Evolutionary conservation across 352 stramenopile genomes (phyloP).

Genomic region (Halophytophthora polymorphica): DNA sequence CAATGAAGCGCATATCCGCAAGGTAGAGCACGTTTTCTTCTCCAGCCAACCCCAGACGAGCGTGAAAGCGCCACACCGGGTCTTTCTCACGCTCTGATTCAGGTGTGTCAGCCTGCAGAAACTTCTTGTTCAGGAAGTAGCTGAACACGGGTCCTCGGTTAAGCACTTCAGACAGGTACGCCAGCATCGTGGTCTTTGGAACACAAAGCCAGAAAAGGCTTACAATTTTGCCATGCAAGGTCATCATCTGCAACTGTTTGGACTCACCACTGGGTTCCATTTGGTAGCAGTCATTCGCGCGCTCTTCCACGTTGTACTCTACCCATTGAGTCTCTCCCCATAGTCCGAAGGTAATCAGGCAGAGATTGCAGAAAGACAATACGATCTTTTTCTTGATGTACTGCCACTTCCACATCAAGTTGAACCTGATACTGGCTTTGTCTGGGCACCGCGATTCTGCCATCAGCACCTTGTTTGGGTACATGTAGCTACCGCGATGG

Average conservation of each 20-base stretch:
- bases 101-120: constrained; percentile 53
- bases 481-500: constrained; percentile 37
- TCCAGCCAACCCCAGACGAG: constrained; percentile 22
- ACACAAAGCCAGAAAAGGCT: constrained; percentile 64
- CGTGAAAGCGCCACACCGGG: constrained; percentile 46
- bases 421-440: constrained; percentile 38
- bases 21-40: constrained; percentile 56
- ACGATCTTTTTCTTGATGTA: constrained; percentile 62
- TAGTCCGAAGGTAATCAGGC: constrained; percentile 39
- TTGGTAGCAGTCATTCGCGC: constrained; percentile 49
- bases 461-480: constrained; percentile 24
- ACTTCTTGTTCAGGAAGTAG: constrained; percentile 62
- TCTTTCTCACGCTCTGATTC: constrained; percentile 52
- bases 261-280: constrained; percentile 55
- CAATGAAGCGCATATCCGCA: constrained; percentile 45
- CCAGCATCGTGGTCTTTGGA: constrained; percentile 38
- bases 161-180: constrained; percentile 51
- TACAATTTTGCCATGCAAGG: constrained; percentile 58
- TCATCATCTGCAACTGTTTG: constrained; percentile 75
- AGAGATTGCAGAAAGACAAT: constrained; percentile 46
- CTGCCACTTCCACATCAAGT: constrained; percentile 50
- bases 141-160: constrained; percentile 55
- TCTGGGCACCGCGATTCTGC: too few relatives aligned
- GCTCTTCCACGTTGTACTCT: constrained; percentile 56
- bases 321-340: constrained; percentile 50